phyloP scores from a whole-genome alignment of 1,284 basidiomycete species.

The Tilletia horrida region DNA sequence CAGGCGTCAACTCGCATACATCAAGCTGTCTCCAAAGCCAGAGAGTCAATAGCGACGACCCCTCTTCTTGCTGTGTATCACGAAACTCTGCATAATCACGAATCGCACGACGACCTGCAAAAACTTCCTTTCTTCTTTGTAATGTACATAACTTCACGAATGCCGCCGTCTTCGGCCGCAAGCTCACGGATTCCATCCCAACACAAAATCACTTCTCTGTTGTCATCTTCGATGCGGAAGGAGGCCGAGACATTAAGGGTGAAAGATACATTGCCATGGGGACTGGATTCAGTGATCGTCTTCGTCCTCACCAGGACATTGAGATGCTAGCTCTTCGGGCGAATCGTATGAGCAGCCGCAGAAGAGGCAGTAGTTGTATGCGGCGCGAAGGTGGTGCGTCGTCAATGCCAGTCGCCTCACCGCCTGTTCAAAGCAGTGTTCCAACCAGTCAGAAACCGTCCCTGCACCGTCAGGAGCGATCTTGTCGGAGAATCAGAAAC shows the following conservation, averaged over 20 bases:
- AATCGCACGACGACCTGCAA: background rate
- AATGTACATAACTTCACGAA: background rate
- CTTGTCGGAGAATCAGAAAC: background rate
- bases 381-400: conserved; percentile 20
- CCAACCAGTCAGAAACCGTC: background rate
- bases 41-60: too few species aligned
- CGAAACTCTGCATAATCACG: too few species aligned
- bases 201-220: too few species aligned
- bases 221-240: too few species aligned
- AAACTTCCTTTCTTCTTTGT: background rate
- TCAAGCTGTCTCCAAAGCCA: too few species aligned
- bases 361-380: conserved; percentile 28
- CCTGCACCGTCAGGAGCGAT: background rate
- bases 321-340: conserved; percentile 18
- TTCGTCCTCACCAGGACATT: conserved; percentile 27
- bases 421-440: too few species aligned
- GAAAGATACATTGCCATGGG: too few species aligned
- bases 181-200: too few species aligned
- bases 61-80: too few species aligned
- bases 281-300: conserved; percentile 20
- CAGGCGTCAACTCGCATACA: too few species aligned
- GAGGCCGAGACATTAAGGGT: too few species aligned
- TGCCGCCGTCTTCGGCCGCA: too few species aligned
- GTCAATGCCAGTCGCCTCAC: conserved; percentile 20
- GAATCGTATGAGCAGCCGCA: conserved; percentile 23